Conservation (phyloP, 2,329 filamentous ascomycete species). For the Drechmeria coniospora region DNA sequence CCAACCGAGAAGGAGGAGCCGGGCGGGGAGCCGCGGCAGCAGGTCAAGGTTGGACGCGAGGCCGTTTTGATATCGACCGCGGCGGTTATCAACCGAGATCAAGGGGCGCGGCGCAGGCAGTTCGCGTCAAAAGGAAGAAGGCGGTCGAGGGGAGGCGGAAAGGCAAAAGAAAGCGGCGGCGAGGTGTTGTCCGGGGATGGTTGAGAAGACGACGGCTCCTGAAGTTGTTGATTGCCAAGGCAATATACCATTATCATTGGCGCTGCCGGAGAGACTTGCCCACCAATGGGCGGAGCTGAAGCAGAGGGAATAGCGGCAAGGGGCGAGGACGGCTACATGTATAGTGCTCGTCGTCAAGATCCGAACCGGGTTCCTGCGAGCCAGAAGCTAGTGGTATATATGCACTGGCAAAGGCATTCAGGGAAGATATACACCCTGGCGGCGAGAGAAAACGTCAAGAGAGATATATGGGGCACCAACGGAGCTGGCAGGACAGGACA, state of each 20-base stretch:
- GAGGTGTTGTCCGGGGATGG: slow-evolving; percentile 15
- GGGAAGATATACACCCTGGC: slow-evolving; percentile 1
- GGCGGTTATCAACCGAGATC: neutral
- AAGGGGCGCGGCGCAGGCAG: neutral
- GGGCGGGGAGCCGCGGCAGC: too few species aligned
- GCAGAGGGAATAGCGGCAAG: slow-evolving; percentile 18
- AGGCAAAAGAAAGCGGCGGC: slow-evolving; percentile 3
- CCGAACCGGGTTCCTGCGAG: slow-evolving; percentile 2
- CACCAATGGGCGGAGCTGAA: slow-evolving; percentile 21
- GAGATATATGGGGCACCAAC: slow-evolving; percentile 7
- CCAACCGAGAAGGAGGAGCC: too few species aligned
- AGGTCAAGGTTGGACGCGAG: too few species aligned
- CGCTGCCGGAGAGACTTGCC: slow-evolving; percentile 12
- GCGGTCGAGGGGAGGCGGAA: slow-evolving; percentile 3
- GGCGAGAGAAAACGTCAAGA: slow-evolving; percentile 2
- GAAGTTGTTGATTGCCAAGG: slow-evolving; percentile 14
- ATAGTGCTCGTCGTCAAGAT: too few species aligned
- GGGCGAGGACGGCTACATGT: slow-evolving; percentile 11
- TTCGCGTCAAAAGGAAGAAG: too few species aligned
- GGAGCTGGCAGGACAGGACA: too few species aligned
- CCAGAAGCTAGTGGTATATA: too few species aligned
- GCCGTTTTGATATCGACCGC: neutral
- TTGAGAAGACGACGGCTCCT: slow-evolving; percentile 10
- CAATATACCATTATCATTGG: slow-evolving; percentile 18
- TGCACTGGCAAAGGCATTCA: too few species aligned